Evolutionary conservation across 306 rosid species (phyloP).

Genomic region (Heteromeles arbutifolia): DNA sequence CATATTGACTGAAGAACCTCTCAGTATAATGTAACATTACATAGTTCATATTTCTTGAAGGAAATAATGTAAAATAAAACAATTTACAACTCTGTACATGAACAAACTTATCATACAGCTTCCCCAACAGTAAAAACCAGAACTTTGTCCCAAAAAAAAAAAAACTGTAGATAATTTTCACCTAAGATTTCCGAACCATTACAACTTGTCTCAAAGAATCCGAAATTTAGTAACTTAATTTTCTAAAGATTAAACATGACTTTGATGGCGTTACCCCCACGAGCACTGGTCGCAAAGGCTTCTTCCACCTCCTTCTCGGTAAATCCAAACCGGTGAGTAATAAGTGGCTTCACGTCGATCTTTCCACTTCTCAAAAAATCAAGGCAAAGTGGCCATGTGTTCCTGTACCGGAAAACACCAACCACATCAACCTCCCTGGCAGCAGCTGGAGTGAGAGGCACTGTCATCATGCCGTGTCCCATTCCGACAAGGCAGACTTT

Average conservation of each 20-base stretch:
- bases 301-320: constrained; percentile 79
- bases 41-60: background rate
- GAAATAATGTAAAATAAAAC: too few species aligned
- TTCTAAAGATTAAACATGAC: constrained; percentile 85
- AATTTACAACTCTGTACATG: background rate
- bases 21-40: background rate
- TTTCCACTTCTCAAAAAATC: constrained; percentile 80
- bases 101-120: too few species aligned
- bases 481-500: background rate
- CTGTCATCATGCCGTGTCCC: background rate
- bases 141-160: too few species aligned
- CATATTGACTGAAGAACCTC: background rate
- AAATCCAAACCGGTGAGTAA: constrained; percentile 84
- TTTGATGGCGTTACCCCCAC: constrained; percentile 86
- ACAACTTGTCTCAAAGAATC: background rate
- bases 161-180: too few species aligned
- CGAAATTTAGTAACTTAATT: background rate
- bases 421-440: constrained; percentile 76
- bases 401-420: constrained; percentile 77
- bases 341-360: constrained; percentile 77
- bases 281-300: constrained; percentile 87
- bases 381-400: constrained; percentile 89
- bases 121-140: too few species aligned
- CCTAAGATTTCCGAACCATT: background rate
- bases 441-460: background rate